phyloP scores from a whole-genome alignment of 257 asterid genomes.

The Cynanchum wilfordii region DNA sequence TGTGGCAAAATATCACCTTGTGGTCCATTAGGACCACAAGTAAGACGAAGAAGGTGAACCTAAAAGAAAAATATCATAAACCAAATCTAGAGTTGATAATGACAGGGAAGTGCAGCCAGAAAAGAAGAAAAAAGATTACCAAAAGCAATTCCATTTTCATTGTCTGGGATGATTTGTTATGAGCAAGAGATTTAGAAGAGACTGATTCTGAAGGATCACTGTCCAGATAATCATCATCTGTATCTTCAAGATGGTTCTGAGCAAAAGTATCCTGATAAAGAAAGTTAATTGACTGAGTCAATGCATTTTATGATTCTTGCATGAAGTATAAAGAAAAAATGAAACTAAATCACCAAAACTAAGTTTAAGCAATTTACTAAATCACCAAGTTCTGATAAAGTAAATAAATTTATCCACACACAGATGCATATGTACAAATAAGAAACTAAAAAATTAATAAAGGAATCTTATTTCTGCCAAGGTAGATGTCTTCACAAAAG shows the following conservation, averaged over 20 bases:
- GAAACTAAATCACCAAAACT: no score
- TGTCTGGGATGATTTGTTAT: conserved; percentile 44
- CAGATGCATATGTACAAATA: background rate
- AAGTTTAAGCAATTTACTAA: conserved; percentile 3
- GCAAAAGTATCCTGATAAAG: conserved; percentile 49
- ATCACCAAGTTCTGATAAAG: background rate
- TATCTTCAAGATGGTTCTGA: conserved; percentile 41
- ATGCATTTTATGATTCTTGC: no score
- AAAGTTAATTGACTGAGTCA: conserved; percentile 2
- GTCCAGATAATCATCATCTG: conserved; percentile 35
- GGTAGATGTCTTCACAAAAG: background rate
- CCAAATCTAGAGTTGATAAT: conserved; percentile 15
- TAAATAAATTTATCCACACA: background rate
- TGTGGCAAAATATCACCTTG: conserved; percentile 75
- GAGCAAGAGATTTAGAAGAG: conserved; percentile 33
- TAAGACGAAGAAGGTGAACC: conserved; percentile 95
- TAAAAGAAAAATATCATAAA: conserved; percentile 27
- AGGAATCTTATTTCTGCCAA: background rate
- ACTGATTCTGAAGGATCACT: conserved; percentile 42
- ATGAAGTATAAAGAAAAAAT: no score
- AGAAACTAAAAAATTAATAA: background rate
- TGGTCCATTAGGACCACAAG: conserved; percentile 77
- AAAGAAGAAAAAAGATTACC: conserved; percentile 43
- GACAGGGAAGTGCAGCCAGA: conserved; percentile 6
- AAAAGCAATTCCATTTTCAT: conserved; percentile 65